Evolutionary conservation across 228 moss, liverwort and hornwort species (phyloP), one percentile per base, ranked within the genome.

Genomic region (Sphagnum fallax): DNA sequence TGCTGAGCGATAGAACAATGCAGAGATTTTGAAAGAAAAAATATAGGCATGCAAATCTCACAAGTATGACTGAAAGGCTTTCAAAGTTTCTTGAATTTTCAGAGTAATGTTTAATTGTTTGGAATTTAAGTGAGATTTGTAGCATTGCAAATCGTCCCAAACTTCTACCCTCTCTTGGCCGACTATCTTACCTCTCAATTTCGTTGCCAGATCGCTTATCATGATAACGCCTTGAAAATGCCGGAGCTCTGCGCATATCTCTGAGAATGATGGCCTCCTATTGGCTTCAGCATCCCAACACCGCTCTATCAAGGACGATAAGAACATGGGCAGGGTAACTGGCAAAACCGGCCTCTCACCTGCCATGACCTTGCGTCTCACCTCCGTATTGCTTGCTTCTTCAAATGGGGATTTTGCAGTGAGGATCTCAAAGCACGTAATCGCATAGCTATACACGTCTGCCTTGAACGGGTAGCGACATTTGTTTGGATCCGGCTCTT

Each of bases 361-460:
- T 49, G n/a, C 4, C 60, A 0, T n/a, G 32, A 69, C 69, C 60
- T 51, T 60, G 11, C 5, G 6, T n/a, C 47, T 48, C 0, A 82
- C 32, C 32, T 32, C 86, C 4, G n/a, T 50, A 18, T 5, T 32
- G 8, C 47, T 6, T 2, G 49, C 4, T 15, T 50, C 49, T 11
- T 47, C 0, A n/a, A 51, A 69, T 5, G 69, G 69, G 6, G 5
- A 12, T 69, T 60, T 60, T 15, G 60, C 69, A 60, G 60, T 69
- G 49, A 69, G 60, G n/a, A 69, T 69, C 14, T 69, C 16, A 32
- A 5, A 60, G 50, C 50, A 69, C 14, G 69, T 69, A n/a, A 69
- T 48, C 13, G 50, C 69, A 60, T 60, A 69, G 16, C 69, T 69
- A 50, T 60, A 69, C 14, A 61, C 60, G 60, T 69, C 69, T 1